Conservation (phyloP, 306 rosid species). For the Begonia masoniana region DNA sequence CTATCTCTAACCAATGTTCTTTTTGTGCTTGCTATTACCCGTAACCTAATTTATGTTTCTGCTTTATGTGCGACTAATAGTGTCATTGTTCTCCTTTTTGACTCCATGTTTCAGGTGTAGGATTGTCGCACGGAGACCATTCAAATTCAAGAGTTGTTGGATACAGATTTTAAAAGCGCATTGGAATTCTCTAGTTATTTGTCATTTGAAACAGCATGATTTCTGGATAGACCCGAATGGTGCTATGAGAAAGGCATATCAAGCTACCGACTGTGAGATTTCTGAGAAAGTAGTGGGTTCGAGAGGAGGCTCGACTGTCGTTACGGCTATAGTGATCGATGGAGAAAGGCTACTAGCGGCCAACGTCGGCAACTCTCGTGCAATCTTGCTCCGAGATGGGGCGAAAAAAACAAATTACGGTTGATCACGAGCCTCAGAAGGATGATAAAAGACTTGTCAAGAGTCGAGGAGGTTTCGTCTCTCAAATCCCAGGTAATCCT, state of each 20-base stretch:
- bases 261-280: conserved; percentile 22
- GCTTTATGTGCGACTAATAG: too few species aligned
- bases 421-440: conserved; percentile 42
- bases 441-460: conserved; percentile 2
- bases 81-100: neutral
- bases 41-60: neutral
- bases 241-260: conserved; percentile 20
- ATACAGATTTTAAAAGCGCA: neutral
- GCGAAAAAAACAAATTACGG: conserved; percentile 35
- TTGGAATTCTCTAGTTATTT: neutral
- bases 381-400: conserved; percentile 30
- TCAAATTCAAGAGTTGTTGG: neutral
- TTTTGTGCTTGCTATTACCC: neutral
- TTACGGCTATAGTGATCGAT: conserved; percentile 41
- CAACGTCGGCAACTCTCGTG: conserved; percentile 51
- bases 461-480: too few species aligned
- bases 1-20: neutral
- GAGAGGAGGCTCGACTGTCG: conserved; percentile 54
- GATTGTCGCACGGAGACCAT: neutral
- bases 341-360: conserved; percentile 31
- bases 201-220: conserved; percentile 18
- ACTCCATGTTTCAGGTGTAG: neutral
- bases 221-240: conserved; percentile 38
- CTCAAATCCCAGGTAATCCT: too few species aligned
- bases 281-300: conserved; percentile 24